These are phyloP conservation scores for Cronartium ribicola DNA, from an alignment of 1,284 basidiomycete species.

Conservation along the genomic window DNA sequence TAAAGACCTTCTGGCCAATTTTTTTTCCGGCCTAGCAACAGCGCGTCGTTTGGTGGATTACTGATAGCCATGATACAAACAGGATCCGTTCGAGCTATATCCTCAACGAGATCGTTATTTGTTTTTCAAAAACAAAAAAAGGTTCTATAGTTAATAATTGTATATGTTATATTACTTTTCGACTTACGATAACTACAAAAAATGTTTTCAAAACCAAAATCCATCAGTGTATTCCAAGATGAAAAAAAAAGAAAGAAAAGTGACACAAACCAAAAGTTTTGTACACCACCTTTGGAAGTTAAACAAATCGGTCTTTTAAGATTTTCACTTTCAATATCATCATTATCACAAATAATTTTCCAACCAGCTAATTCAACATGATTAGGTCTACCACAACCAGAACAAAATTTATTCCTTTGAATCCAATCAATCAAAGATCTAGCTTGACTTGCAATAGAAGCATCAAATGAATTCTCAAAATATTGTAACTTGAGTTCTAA, in stretches of 20 bases:
- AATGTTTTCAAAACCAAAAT: conserved; percentile 21
- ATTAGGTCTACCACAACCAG: conserved; percentile 73
- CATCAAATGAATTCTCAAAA: conserved; percentile 59
- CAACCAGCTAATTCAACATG: conserved; percentile 93
- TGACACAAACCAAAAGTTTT: conserved; percentile 29
- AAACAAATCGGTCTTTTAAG: conserved; percentile 58
- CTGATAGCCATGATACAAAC: conserved; percentile 90
- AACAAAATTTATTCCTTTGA: conserved; percentile 80
- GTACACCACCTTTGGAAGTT: conserved; percentile 15
- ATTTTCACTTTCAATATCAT: conserved; percentile 62
- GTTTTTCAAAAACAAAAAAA: too few species aligned
- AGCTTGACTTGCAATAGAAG: conserved; percentile 68
- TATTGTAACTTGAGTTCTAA: conserved; percentile 10
- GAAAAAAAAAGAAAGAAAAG: background rate
- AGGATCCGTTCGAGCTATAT: conserved; percentile 44
- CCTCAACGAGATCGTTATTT: too few species aligned
- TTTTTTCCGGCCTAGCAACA: conserved; percentile 75
- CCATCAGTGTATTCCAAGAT: conserved; percentile 11
- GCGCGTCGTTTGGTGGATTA: conserved; percentile 68
- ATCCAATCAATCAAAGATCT: conserved; percentile 87
- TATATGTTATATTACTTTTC: conserved; percentile 74
- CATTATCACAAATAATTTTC: conserved; percentile 79
- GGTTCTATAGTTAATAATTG: conserved; percentile 44
- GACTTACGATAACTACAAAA: conserved; percentile 60
- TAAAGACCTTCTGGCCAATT: conserved; percentile 56